Conservation (phyloP, 345 rosid species). For the Microcos paniculata region DNA sequence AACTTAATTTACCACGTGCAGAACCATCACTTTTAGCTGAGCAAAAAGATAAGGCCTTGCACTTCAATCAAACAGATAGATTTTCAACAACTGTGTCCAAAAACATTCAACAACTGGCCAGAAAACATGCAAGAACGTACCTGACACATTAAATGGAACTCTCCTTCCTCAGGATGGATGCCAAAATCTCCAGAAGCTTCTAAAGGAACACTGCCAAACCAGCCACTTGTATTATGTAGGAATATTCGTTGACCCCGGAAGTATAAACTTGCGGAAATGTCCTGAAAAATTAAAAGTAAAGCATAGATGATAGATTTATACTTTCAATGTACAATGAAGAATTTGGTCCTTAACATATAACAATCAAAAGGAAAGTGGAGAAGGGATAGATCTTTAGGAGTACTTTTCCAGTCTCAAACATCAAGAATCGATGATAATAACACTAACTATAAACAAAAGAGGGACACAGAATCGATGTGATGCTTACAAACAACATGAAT, state of each 20-base stretch:
- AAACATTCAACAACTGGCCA: not conserved
- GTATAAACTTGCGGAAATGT: conserved; percentile 76
- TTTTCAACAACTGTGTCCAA: not conserved
- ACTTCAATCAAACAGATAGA: conserved; percentile 11
- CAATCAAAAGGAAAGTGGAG: not conserved
- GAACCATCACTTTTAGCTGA: not conserved
- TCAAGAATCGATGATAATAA: not conserved
- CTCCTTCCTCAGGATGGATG: conserved; percentile 97
- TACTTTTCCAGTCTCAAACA: not conserved
- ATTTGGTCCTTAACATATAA: not conserved
- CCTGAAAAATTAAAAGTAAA: conserved; percentile 49
- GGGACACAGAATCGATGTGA: not conserved
- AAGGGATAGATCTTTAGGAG: not conserved
- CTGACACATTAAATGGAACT: conserved; percentile 98
- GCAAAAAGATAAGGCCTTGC: not conserved
- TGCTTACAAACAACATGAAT: not conserved
- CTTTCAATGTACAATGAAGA: conserved; percentile 6
- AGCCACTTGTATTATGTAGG: conserved; percentile 87
- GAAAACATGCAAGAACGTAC: conserved; percentile 31
- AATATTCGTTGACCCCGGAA: conserved; percentile 94
- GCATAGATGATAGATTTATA: not conserved
- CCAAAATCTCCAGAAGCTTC: conserved; percentile 99
- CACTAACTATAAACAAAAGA: not conserved
- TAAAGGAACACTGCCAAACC: conserved; percentile 91
- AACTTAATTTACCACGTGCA: conserved; percentile 1